These are phyloP conservation scores for Coccomyxa sp. DNA, from an alignment of 139 green algal genomes.

Conservation along the genomic window DNA sequence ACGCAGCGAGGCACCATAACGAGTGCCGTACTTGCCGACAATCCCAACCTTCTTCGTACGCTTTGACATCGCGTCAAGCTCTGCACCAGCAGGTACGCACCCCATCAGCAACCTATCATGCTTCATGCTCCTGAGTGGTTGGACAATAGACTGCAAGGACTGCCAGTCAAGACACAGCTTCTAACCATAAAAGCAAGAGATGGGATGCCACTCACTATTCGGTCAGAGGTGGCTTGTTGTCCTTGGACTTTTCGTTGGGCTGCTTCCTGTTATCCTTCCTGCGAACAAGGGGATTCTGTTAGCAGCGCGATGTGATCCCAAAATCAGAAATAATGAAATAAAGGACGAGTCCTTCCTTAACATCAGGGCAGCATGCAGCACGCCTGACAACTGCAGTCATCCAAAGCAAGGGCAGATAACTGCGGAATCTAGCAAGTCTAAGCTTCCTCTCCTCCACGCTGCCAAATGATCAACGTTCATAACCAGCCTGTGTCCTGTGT, in stretches of 20 bases:
- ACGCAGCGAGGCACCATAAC: conserved; percentile 93
- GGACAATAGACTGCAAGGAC: background rate
- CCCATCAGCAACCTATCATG: background rate
- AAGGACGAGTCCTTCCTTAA: too few relatives aligned
- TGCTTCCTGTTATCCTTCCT: conserved; percentile 27
- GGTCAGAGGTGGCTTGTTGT: conserved; percentile 26
- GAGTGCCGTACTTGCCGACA: conserved; percentile 98
- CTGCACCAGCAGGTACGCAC: background rate
- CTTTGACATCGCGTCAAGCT: conserved; percentile 67
- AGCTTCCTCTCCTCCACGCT: too few relatives aligned
- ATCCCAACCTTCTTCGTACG: conserved; percentile 99
- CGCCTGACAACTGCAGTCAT: too few relatives aligned
- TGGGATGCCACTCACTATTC: conserved; percentile 8
- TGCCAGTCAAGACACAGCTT: background rate
- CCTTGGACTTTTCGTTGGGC: conserved; percentile 20
- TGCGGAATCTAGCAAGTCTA: too few relatives aligned
- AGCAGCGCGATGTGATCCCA: too few relatives aligned
- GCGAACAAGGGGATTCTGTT: background rate
- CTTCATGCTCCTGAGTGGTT: background rate
- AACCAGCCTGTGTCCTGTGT: too few relatives aligned
- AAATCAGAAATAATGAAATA: too few relatives aligned
- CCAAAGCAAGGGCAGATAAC: too few relatives aligned
- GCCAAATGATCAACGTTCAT: too few relatives aligned
- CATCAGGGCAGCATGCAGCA: too few relatives aligned
- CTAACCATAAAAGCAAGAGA: background rate